phyloP scores from a whole-genome alignment of 352 stramenopile genomes.

The Thalassiosira mediterranea region DNA sequence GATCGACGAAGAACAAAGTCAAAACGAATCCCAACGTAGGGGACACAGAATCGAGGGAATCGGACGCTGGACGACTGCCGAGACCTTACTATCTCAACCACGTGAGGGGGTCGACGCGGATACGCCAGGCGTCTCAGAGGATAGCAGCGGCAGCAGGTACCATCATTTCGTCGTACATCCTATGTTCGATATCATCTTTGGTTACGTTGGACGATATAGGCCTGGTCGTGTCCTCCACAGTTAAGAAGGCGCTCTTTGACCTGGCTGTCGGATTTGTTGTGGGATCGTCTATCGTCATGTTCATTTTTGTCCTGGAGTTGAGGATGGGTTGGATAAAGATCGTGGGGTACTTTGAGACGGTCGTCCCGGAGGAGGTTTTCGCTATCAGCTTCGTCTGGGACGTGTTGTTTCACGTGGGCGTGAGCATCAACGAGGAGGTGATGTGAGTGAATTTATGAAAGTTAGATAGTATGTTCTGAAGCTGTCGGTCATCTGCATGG shows the following conservation, averaged over 20 bases:
- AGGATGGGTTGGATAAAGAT: conserved; percentile 48
- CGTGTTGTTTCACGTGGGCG: conserved; percentile 48
- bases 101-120: conserved; percentile 46
- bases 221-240: conserved; percentile 12
- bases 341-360: conserved; percentile 42
- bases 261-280: conserved; percentile 32
- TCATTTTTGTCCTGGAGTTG: conserved; percentile 44
- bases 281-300: conserved; percentile 40
- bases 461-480: background rate
- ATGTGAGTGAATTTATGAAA: conserved; percentile 31
- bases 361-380: conserved; percentile 40
- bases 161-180: conserved; percentile 22
- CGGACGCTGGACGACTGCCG: no score
- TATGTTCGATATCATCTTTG: conserved; percentile 24
- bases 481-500: background rate
- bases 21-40: background rate
- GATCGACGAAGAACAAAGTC: conserved; percentile 8
- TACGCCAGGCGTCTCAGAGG: conserved; percentile 47
- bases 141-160: conserved; percentile 35
- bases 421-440: conserved; percentile 61
- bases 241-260: conserved; percentile 21
- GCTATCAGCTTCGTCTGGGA: conserved; percentile 49
- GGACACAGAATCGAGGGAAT: background rate
- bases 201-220: conserved; percentile 43
- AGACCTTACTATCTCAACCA: conserved; percentile 59